phyloP scores from a whole-genome alignment of 805 yeast genomes.

The Myxozyma neotropica region DNA sequence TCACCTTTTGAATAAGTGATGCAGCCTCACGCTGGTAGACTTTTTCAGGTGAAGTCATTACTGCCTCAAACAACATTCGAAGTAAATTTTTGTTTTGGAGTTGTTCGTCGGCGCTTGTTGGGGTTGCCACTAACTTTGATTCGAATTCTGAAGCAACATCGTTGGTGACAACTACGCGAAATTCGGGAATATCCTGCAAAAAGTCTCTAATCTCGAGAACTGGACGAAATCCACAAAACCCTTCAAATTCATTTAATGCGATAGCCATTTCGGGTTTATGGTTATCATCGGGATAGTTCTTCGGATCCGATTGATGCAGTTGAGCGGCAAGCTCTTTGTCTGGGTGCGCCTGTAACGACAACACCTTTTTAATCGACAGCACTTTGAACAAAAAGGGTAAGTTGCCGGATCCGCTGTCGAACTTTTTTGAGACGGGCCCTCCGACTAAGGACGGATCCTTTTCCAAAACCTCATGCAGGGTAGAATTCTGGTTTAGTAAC shows the following conservation, averaged over 20 bases:
- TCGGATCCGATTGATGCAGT: conserved; percentile 80
- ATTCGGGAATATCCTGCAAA: conserved; percentile 74
- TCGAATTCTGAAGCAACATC: conserved; percentile 50
- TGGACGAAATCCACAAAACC: conserved; percentile 97
- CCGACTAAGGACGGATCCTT: conserved; percentile 66
- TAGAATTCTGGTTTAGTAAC: conserved; percentile 55
- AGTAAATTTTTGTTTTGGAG: conserved; percentile 62
- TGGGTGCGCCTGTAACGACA: conserved; percentile 97
- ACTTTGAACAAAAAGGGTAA: conserved; percentile 94
- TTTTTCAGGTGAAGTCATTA: conserved; percentile 81
- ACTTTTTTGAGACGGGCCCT: conserved; percentile 57
- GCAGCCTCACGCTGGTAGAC: conserved; percentile 59
- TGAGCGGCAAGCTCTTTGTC: conserved; percentile 80
- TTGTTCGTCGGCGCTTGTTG: conserved; percentile 54
- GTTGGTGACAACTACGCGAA: conserved; percentile 67
- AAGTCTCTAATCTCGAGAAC: conserved; percentile 71
- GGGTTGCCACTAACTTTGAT: conserved; percentile 25
- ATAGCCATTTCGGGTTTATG: conserved; percentile 99
- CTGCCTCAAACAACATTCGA: conserved; percentile 72
- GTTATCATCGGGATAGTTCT: conserved; percentile 90
- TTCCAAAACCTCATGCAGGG: conserved; percentile 66
- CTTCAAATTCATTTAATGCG: conserved; percentile 94
- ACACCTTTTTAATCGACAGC: conserved; percentile 86
- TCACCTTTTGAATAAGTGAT: conserved; percentile 67
- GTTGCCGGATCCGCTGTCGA: conserved; percentile 61